Percentiles rank a stretch among this genome's conserved stretches.
Evolutionary conservation across 2,329 filamentous ascomycete genomes (phyloP).

Genomic region (Cadophora malorum): DNA sequence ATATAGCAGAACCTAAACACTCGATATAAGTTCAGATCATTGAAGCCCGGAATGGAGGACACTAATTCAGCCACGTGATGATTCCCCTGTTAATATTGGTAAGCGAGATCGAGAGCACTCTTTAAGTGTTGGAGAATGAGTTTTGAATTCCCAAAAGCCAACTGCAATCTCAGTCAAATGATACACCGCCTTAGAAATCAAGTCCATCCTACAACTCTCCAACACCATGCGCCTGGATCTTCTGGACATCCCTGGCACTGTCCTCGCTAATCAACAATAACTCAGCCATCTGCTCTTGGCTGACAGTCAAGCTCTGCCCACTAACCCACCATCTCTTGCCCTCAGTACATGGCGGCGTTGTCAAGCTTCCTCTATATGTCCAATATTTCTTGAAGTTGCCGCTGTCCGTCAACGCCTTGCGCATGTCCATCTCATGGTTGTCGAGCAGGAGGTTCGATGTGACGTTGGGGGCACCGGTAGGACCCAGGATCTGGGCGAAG

Average conservation of each 20-base stretch:
- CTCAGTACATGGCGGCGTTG: constrained; percentile 22
- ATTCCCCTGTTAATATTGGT: background rate
- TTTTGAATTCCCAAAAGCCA: background rate
- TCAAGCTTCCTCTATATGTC: constrained; percentile 26
- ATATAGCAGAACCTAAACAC: too few relatives aligned
- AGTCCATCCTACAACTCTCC: constrained; percentile 8
- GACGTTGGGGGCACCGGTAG: background rate
- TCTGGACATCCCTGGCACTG: constrained; percentile 15
- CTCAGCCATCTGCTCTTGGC: constrained; percentile 15
- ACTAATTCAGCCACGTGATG: background rate
- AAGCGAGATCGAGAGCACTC: background rate
- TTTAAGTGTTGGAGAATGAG: background rate
- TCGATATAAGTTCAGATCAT: background rate
- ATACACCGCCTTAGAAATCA: background rate
- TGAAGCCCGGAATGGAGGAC: background rate
- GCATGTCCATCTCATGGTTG: constrained; percentile 13
- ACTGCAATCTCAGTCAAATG: background rate
- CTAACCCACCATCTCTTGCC: constrained; percentile 23
- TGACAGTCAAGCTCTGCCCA: constrained; percentile 11
- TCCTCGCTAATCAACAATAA: constrained; percentile 9
- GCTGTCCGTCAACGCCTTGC: constrained; percentile 9
- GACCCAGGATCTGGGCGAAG: constrained; percentile 15
- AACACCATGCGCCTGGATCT: constrained; percentile 11
- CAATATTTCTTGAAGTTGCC: constrained; percentile 20
- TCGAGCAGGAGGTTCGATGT: background rate